Evolutionary conservation across 2,329 filamentous ascomycete genomes (phyloP).

Genomic region (Bertia moriformis): DNA sequence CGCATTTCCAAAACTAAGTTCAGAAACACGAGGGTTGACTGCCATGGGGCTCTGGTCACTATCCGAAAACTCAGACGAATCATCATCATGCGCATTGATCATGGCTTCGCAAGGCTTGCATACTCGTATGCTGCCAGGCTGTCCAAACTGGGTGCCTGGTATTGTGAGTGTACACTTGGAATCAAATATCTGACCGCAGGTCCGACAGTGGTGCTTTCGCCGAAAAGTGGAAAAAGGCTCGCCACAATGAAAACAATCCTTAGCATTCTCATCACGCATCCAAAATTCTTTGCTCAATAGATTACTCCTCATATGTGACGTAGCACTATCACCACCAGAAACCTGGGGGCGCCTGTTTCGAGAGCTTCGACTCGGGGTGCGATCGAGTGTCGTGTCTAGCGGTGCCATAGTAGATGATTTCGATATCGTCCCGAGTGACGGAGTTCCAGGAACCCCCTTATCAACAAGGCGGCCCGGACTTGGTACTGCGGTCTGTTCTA

Average conservation of each 20-base stretch:
- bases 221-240: slow-evolving; percentile 85
- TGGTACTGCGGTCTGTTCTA: no score
- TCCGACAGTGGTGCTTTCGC: slow-evolving; percentile 89
- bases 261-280: slow-evolving; percentile 98
- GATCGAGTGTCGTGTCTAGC: not conserved
- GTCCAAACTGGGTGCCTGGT: slow-evolving; percentile 72
- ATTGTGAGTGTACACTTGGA: slow-evolving; percentile 91
- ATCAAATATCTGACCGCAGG: slow-evolving; percentile 96
- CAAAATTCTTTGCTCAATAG: slow-evolving; percentile 91
- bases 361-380: not conserved
- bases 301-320: slow-evolving; percentile 51
- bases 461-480: no score
- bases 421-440: no score
- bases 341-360: slow-evolving; percentile 8
- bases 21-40: slow-evolving; percentile 41
- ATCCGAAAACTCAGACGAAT: slow-evolving; percentile 78
- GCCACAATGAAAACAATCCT: slow-evolving; percentile 88
- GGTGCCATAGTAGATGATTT: not conserved
- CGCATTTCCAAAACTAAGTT: slow-evolving; percentile 23
- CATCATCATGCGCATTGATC: slow-evolving; percentile 79
- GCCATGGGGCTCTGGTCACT: slow-evolving; percentile 53
- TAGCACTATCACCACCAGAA: slow-evolving; percentile 34
- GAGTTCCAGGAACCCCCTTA: no score
- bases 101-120: slow-evolving; percentile 87
- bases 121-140: slow-evolving; percentile 69